These are phyloP conservation scores for Sanghuangporus weigelae DNA, from an alignment of 1,284 basidiomycete genomes.

Conservation along the genomic window DNA sequence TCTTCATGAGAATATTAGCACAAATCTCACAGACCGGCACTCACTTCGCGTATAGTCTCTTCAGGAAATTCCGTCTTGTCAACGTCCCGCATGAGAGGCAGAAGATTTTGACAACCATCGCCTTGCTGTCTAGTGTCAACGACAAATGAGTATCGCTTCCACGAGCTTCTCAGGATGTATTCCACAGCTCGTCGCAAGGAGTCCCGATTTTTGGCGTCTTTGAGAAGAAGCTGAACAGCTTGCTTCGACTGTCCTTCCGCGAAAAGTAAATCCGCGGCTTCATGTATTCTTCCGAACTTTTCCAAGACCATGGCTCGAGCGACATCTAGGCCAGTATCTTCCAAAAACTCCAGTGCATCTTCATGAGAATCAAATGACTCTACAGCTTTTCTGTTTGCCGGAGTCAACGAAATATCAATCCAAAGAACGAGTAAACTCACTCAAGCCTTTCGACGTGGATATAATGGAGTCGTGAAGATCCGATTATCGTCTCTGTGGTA, in stretches of 20 bases:
- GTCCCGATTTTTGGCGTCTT: conserved; percentile 25
- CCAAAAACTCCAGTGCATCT: conserved; percentile 52
- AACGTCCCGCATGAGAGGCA: background rate
- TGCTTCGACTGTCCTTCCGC: conserved; percentile 42
- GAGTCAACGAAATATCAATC: background rate
- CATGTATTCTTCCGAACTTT: conserved; percentile 35
- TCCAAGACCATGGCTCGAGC: conserved; percentile 48
- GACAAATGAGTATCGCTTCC: conserved; percentile 14
- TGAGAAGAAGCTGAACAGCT: conserved; percentile 44
- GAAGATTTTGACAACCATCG: background rate
- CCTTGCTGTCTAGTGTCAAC: background rate
- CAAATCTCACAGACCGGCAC: background rate
- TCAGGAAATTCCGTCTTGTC: background rate
- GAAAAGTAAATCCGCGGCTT: conserved; percentile 55
- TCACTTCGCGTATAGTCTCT: conserved; percentile 11
- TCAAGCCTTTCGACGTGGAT: conserved; percentile 27
- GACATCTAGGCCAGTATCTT: conserved; percentile 48
- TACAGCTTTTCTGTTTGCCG: conserved; percentile 36
- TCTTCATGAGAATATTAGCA: background rate
- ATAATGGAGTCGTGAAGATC: conserved; percentile 48
- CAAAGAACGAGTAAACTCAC: background rate
- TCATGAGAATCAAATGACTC: conserved; percentile 47
- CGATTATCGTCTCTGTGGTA: conserved; percentile 37
- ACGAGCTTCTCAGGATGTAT: conserved; percentile 10
- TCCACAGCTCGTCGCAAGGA: conserved; percentile 10